Conservation (phyloP, 257 asterid genomes). For the Solanum infundibuliforme region DNA sequence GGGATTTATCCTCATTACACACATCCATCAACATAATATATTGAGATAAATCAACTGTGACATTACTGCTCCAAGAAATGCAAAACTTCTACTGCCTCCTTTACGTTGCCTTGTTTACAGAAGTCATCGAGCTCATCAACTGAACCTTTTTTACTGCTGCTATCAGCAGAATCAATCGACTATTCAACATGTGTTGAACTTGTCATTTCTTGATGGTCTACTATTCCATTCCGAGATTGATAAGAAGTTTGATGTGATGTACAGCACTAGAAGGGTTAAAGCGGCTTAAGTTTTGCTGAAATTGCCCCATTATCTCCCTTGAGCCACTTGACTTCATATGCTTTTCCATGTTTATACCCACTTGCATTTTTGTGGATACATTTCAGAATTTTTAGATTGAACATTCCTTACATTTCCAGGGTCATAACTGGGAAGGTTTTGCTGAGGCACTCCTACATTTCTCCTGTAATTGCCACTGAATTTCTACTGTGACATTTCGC, state of each 20-base stretch:
- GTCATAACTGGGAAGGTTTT: conserved; percentile 3
- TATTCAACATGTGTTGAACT: conserved; percentile 6
- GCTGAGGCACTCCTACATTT: conserved; percentile 1
- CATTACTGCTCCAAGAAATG: conserved; percentile 28
- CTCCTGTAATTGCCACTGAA: conserved; percentile 10
- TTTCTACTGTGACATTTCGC: conserved; percentile 9
- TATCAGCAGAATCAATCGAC: conserved; percentile 16
- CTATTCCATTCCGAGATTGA: conserved; percentile 10
- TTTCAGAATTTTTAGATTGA: conserved; percentile 9
- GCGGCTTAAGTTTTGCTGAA: conserved; percentile 11
- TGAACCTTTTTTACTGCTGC: conserved; percentile 7
- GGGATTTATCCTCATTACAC: conserved; percentile 55
- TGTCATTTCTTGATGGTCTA: conserved; percentile 6
- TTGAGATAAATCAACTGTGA: conserved; percentile 41
- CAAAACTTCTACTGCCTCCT: conserved; percentile 53
- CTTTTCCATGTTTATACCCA: neutral
- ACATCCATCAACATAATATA: conserved; percentile 39
- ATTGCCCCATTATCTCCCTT: neutral
- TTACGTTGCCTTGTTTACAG: conserved; percentile 34
- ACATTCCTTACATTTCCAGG: conserved; percentile 12
- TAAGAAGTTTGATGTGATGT: conserved; percentile 7
- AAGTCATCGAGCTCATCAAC: conserved; percentile 47
- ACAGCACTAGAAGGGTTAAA: conserved; percentile 11
- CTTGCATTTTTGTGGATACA: neutral
- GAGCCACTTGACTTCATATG: neutral